Evolutionary conservation across 2,329 filamentous ascomycete species (phyloP), one percentile per base, ranked within the genome.

Genomic region (Taxawa tesnikishii): DNA sequence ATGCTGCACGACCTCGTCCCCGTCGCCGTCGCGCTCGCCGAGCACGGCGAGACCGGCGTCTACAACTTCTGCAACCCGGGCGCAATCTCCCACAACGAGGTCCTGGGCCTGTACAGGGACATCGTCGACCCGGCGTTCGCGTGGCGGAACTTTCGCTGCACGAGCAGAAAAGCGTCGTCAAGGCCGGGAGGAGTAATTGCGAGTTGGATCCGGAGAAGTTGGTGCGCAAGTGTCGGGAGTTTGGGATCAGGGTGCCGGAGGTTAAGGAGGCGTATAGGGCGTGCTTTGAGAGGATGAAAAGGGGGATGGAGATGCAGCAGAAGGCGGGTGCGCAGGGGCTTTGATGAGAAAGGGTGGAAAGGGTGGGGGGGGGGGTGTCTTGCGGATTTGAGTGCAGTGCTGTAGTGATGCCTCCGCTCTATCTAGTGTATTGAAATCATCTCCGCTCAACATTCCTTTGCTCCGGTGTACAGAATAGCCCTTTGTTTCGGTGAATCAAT

Each of bases 11-110:
- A 79, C 45, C 67, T 80, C 29, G 62, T 80, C 13, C 75, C 75
- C 8, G 66, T 67, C 9, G 67, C 71, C 2, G 62, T 79, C 38
- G 49, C 74, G 28, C 56, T 79, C 41, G 68, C 74, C 16, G 69
- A 77, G 50, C 63, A 75, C 54, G 56, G 59, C 25, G 74, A 78
- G 26, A 70, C 65, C 1, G 75, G 75, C 12, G 60, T 80, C 42
- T 78, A 74, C 56, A 80, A 80, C 58, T 79, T 79, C 52, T 79
- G 74, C 38, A 80, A 79, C 55, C 75, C 75, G 1, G 75, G 75
- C 9, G 70, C 73, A 40, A 79, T 80, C 50, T 75, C 72, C n/a
- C 75, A 79, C 56, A 79, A 79, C 51, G 73, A 79, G 54, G 73
- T 80, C 5, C 59, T 80, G 24, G 44, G 56, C 3, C 57, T 80